Evolutionary conservation across 495 filamentous ascomycete species (phyloP).

Genomic region (Pseudotulostoma volvatum): DNA sequence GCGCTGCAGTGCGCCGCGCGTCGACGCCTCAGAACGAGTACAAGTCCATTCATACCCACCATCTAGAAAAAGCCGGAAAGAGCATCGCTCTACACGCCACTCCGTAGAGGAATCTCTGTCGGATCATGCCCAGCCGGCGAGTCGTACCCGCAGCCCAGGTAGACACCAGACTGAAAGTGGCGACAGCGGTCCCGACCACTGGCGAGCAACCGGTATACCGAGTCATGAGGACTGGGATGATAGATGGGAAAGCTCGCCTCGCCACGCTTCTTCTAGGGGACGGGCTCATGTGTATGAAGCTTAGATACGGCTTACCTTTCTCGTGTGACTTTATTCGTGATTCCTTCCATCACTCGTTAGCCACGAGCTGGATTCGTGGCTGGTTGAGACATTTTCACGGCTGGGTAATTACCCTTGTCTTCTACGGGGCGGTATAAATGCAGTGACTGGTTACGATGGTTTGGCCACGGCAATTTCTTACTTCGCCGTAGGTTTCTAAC

Average conservation of each 20-base stretch:
- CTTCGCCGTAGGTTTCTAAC: too few species aligned
- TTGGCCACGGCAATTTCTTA: too few species aligned
- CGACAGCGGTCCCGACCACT: slow-evolving; percentile 14
- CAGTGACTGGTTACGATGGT: too few species aligned
- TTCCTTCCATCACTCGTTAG: too few species aligned
- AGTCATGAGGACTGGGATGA: background rate
- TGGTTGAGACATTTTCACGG: too few species aligned
- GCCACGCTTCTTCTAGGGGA: too few species aligned
- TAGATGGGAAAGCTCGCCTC: background rate
- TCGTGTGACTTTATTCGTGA: too few species aligned
- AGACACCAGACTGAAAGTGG: slow-evolving; percentile 13
- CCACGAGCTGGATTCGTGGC: too few species aligned
- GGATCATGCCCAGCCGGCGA: slow-evolving; percentile 11
- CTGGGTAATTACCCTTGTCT: too few species aligned
- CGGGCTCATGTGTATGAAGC: too few species aligned
- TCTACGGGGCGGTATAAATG: too few species aligned
- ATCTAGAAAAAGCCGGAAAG: slow-evolving; percentile 3
- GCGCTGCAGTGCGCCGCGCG: slow-evolving; percentile 1
- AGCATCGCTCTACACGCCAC: slow-evolving; percentile 10
- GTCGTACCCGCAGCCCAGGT: slow-evolving; percentile 12
- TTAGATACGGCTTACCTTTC: too few species aligned
- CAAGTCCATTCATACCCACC: background rate
- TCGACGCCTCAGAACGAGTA: background rate
- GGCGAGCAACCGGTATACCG: slow-evolving; percentile 2
- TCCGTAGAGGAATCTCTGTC: slow-evolving; percentile 5